Evolutionary conservation across 1,139 yeast genomes (phyloP), one percentile per base, ranked within the genome.

Genomic region (Geotrichum klebahnii): DNA sequence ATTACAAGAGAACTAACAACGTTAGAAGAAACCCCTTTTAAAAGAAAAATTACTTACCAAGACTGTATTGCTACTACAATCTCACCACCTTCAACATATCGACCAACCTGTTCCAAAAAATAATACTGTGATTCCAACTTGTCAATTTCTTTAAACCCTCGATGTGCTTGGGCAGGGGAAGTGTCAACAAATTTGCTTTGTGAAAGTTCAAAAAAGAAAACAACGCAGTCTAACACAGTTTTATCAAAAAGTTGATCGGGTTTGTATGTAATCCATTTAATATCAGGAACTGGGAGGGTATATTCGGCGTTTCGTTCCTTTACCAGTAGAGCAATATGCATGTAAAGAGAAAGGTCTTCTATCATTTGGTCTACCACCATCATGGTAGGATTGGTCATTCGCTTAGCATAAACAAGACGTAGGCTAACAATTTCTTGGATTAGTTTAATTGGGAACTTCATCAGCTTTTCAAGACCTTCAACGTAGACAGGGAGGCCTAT

Each of bases 351-450:
- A 63, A 90, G 84, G 66, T 89, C 96, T 44, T 82, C 92, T 57
- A 92, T 79, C 79, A 88, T 85, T 68, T 90, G 97, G 66, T 92
- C 97, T 57, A 92, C 87, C 83, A 90, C 87, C 90, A 89, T 85
- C 79, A 89, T 80, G 0, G 97, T 89, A 1, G 96, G 96, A 59
- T 86, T 86, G 51, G 79, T 81, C 52, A 90, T 70, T 60, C 84
- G 84, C 66, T 78, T 76, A 3, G 97, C 96, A 63, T 88, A 89
- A 2, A 77, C 73, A 48, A 92, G 74, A 57, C 97, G 76, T 40
- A 87, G 78, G 42, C 77, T 78, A 45, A 90, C 84, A 46, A 88
- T 79, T 62, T 88, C 97, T 62, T 84, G 85, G 57, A 90, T 82
- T 48, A 92, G 72, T 56, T 80, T 81, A 63, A 89, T 76, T 1